phyloP scores from a whole-genome alignment of 495 filamentous ascomycete species.

The Aspergillus conjunctus region DNA sequence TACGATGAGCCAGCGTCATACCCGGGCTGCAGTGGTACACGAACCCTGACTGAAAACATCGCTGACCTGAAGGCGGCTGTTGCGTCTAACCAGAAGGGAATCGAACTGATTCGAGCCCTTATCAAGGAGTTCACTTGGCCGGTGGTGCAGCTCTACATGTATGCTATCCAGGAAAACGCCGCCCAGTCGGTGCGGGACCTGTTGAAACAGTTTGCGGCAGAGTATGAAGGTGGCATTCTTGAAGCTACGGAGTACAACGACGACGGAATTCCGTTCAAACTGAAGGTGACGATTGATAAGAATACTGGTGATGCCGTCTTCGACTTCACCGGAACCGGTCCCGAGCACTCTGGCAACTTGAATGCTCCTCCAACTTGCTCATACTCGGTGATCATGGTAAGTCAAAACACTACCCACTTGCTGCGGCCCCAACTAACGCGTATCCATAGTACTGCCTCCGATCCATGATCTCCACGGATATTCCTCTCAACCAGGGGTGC shows the following conservation, averaged over 20 bases:
- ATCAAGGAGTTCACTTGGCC: constrained; percentile 90
- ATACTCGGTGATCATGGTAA: constrained; percentile 62
- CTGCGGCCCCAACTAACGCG: constrained; percentile 1
- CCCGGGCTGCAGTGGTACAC: constrained; percentile 83
- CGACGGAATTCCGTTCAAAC: constrained; percentile 82
- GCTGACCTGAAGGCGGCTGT: constrained; percentile 95
- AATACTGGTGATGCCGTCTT: constrained; percentile 85
- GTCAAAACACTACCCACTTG: background rate
- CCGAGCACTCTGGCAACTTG: constrained; percentile 87
- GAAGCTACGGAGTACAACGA: constrained; percentile 93
- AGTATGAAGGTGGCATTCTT: constrained; percentile 72
- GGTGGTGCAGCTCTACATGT: constrained; percentile 92
- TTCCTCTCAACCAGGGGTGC: constrained; percentile 93
- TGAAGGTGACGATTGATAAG: constrained; percentile 81
- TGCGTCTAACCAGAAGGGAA: constrained; percentile 93
- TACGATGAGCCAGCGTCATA: constrained; percentile 80
- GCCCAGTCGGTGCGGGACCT: constrained; percentile 78
- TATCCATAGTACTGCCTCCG: constrained; percentile 68
- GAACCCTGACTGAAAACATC: constrained; percentile 88
- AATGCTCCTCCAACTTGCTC: constrained; percentile 90
- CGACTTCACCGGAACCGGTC: constrained; percentile 81
- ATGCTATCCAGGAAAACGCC: constrained; percentile 87
- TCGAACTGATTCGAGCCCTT: constrained; percentile 77
- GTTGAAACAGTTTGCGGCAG: constrained; percentile 70
- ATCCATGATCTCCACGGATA: constrained; percentile 82